Percentiles rank a stretch among this genome's conserved stretches.
Conservation (phyloP, 768 basidiomycete genomes). For the Amanita brunnescens region DNA sequence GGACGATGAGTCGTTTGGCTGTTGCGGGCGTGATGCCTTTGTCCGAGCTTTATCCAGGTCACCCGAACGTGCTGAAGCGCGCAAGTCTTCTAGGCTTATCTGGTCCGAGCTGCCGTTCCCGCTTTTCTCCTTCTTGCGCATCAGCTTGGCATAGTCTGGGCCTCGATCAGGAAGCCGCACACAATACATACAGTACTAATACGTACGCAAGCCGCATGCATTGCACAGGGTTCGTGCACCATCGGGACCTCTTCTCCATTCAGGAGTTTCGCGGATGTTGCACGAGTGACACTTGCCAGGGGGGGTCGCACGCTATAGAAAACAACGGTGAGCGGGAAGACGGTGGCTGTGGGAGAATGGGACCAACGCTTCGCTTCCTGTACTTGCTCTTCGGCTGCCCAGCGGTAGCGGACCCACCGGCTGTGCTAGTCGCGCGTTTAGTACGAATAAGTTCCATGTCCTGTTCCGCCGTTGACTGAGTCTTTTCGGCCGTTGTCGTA, state of each 20-base stretch:
- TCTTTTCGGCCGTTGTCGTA: slow-evolving; percentile 18
- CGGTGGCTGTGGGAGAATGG: slow-evolving; percentile 6
- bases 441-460: slow-evolving; percentile 82
- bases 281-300: slow-evolving; percentile 86
- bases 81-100: slow-evolving; percentile 70
- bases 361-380: slow-evolving; percentile 74
- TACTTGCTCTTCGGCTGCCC: slow-evolving; percentile 73
- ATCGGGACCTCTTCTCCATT: slow-evolving; percentile 80
- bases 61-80: slow-evolving; percentile 60
- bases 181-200: slow-evolving; percentile 3
- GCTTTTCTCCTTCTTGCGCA: slow-evolving; percentile 69
- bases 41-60: slow-evolving; percentile 31
- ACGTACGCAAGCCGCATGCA: slow-evolving; percentile 78
- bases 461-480: slow-evolving; percentile 63
- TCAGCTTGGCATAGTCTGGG: slow-evolving; percentile 74
- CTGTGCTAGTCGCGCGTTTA: slow-evolving; percentile 67
- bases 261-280: slow-evolving; percentile 82
- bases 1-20: slow-evolving; percentile 20
- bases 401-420: slow-evolving; percentile 38
- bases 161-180: not conserved
- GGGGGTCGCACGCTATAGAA: slow-evolving; percentile 64
- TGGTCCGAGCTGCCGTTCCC: slow-evolving; percentile 46
- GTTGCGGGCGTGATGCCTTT: slow-evolving; percentile 19
- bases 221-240: slow-evolving; percentile 80
- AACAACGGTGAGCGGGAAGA: slow-evolving; percentile 4